Base-by-base conservation (phyloP, 768 basidiomycete species). In the Dioszegia crocea region DNA sequence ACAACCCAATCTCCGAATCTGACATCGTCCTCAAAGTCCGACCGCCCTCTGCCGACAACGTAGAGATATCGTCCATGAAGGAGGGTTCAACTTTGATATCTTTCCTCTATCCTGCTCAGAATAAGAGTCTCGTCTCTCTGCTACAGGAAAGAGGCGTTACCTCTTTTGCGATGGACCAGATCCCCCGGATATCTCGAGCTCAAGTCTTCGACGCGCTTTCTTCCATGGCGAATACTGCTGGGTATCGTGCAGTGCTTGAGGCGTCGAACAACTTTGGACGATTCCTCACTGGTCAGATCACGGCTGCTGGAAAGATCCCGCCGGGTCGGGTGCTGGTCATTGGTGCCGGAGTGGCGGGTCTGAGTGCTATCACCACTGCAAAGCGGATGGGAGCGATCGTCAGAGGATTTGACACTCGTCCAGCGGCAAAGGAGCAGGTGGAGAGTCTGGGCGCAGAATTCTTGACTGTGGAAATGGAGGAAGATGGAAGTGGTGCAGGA, bases 201-300 rank as follows among this genome's bases (percentile, higher is more conserved):
- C 90, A 92, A 75, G 87, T 87, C 21, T 92, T 91, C 64, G 90
- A 92, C 77, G 90, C 87, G 36, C 79, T 92, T 33, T 90, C 90
- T 68, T 91, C 89, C 24, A 92, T 92, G 90, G 86, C 87, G n/a
- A 92, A 91, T 71, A 91, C 90, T 40, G 84, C 89, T n/a, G 90
- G 90, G 12, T 92, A 92, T 76, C 90, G 92, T 75, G 90, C 90
- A 39, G 89, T 92, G 46, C 76, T 92, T 71, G 90, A 92, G 76
- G 90, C 90, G 29, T 88, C 89, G 24, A 91, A 89, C 75, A 84
- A 88, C 70, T 92, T 92, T 68, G 89, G 89, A 68, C 81, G 90
- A 65, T 91, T 89, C 79, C 80, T 92, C 64, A 90, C 90, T 31
- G 90, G 90, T 68, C 90, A 92, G 76, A 88, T 89, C 55, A 92